Conservation (phyloP, 148 eudicot species). For the Vaccinium darrowii region DNA sequence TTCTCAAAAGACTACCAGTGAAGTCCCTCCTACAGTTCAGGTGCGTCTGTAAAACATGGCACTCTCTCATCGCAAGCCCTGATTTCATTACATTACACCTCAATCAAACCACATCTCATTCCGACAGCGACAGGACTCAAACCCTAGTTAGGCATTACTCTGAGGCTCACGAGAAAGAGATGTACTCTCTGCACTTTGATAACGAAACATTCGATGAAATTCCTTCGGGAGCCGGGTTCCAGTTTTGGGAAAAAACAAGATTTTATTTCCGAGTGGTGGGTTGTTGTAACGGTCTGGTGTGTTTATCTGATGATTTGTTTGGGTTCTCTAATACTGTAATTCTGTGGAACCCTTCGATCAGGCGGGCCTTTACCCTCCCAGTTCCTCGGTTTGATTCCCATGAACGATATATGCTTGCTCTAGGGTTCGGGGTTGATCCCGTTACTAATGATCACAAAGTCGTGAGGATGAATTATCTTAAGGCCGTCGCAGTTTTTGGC, state of each 20-base stretch:
- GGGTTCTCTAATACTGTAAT: background rate
- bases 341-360: background rate
- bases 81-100: background rate
- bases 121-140: background rate
- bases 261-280: background rate
- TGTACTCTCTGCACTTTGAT: background rate
- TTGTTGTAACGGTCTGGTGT: background rate
- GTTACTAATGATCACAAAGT: slow-evolving; percentile 19
- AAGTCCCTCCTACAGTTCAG: slow-evolving; percentile 3
- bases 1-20: background rate
- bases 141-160: background rate
- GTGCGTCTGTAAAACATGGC: background rate
- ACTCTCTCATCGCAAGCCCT: background rate
- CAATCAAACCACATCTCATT: background rate
- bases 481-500: no score
- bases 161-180: background rate
- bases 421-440: slow-evolving; percentile 26
- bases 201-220: background rate
- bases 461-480: slow-evolving; percentile 21
- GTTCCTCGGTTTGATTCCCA: background rate
- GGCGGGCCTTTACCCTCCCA: background rate
- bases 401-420: background rate
- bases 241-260: background rate
- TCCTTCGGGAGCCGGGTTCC: background rate
- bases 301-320: slow-evolving; percentile 1